These are phyloP conservation scores for Nannizziopsis barbatae DNA, from an alignment of 2,329 filamentous ascomycete genomes.

Conservation along the genomic window DNA sequence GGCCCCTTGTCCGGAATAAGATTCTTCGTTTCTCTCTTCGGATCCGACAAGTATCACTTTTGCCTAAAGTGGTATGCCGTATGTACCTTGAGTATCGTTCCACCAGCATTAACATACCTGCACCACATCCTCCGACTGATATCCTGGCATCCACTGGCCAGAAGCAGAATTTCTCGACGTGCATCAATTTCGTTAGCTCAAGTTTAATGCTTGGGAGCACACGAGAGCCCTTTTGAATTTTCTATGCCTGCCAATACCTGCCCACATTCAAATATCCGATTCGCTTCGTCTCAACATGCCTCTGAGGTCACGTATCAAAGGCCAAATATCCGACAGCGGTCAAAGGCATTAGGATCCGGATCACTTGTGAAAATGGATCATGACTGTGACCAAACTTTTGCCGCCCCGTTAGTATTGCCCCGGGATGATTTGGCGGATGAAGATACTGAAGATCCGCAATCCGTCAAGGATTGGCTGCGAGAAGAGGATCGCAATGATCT, in stretches of 20 bases:
- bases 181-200: too few relatives aligned
- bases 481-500: conserved; percentile 41
- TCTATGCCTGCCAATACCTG: not conserved
- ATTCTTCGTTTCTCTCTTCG: too few relatives aligned
- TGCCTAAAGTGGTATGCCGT: too few relatives aligned
- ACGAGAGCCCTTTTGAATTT: too few relatives aligned
- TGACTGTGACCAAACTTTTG: conserved; percentile 34
- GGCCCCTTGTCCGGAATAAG: too few relatives aligned
- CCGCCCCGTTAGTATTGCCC: conserved; percentile 49
- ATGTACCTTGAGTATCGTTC: too few relatives aligned
- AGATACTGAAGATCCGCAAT: conserved; percentile 47
- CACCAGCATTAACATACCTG: too few relatives aligned
- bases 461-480: conserved; percentile 41
- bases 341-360: not conserved
- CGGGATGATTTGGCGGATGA: conserved; percentile 48
- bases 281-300: not conserved
- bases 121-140: too few relatives aligned
- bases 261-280: not conserved
- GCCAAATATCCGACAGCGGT: not conserved
- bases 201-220: too few relatives aligned
- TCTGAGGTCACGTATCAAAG: conserved; percentile 2
- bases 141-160: too few relatives aligned
- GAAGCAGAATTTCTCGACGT: too few relatives aligned
- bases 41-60: too few relatives aligned
- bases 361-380: not conserved